Percentiles rank a stretch among this genome's conserved stretches.
Evolutionary conservation across 176 grass and related monocot genomes (phyloP).

Genomic region (Aegilops bicornis): DNA sequence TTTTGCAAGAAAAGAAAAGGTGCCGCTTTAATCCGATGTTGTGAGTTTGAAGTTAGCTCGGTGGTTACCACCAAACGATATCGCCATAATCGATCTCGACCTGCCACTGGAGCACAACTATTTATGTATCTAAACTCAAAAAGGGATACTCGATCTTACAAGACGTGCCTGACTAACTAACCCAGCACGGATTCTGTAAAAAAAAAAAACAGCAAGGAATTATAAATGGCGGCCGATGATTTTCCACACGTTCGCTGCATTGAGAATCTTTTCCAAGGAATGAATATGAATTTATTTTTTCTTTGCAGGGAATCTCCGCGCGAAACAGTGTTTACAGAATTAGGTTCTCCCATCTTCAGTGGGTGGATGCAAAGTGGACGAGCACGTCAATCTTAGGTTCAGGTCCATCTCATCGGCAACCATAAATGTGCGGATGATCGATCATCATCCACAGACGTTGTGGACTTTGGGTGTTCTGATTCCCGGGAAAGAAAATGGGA

Average conservation of each 20-base stretch:
- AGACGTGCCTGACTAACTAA: neutral
- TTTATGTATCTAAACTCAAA: neutral
- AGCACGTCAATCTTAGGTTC: neutral
- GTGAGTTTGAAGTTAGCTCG: neutral
- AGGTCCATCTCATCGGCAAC: neutral
- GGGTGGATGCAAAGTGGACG: neutral
- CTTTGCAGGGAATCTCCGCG: neutral
- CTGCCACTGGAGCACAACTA: neutral
- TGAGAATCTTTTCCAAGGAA: neutral
- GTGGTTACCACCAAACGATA: slow-evolving; percentile 31
- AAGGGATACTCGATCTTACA: neutral
- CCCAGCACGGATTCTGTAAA: too few species aligned
- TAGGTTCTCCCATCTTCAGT: neutral
- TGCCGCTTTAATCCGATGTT: neutral
- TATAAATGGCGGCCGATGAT: neutral
- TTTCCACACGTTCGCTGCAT: neutral
- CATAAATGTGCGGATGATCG: neutral
- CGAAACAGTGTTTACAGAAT: neutral
- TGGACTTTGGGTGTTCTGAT: neutral
- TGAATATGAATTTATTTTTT: neutral
- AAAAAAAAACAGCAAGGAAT: neutral
- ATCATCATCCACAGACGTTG: neutral
- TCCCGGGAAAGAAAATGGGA: neutral
- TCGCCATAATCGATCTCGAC: neutral
- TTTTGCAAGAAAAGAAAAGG: neutral